Conservation (phyloP, 2,329 filamentous ascomycete species). For the Davidsoniella neocaledoniae region DNA sequence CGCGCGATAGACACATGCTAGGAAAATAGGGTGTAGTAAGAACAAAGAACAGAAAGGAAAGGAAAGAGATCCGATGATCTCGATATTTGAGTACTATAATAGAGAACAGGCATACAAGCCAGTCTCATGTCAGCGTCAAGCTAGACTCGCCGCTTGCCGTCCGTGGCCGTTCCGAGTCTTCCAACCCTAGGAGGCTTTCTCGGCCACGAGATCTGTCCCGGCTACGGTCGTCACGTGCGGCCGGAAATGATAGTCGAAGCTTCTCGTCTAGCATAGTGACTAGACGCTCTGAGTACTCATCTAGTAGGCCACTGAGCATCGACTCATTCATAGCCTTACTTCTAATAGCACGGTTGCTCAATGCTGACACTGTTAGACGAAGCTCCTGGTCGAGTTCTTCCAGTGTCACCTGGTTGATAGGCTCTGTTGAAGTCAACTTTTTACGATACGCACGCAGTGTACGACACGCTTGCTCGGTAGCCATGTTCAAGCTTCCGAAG, state of each 20-base stretch:
- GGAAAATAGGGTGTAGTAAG: too few species aligned
- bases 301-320: conserved; percentile 46
- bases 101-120: background rate
- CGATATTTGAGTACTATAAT: too few species aligned
- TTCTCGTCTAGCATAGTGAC: conserved; percentile 58
- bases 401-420: conserved; percentile 39
- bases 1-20: too few species aligned
- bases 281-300: conserved; percentile 59
- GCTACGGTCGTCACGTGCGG: conserved; percentile 16
- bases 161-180: conserved; percentile 18
- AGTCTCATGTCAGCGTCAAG: conserved; percentile 14
- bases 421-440: conserved; percentile 40
- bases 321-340: conserved; percentile 40
- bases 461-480: conserved; percentile 47
- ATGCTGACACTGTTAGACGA: conserved; percentile 42
- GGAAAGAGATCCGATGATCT: too few species aligned
- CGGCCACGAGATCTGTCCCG: conserved; percentile 3
- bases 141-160: conserved; percentile 22
- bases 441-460: conserved; percentile 45
- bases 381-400: conserved; percentile 48
- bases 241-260: conserved; percentile 32
- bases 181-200: conserved; percentile 3
- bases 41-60: too few species aligned
- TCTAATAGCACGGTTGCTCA: conserved; percentile 39
- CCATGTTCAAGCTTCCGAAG: conserved; percentile 41